A percentile compares a stretch with the other conserved stretches of the same genome.
phyloP scores from a whole-genome alignment of 2,329 filamentous ascomycete species.

The Neonectria faginata region DNA sequence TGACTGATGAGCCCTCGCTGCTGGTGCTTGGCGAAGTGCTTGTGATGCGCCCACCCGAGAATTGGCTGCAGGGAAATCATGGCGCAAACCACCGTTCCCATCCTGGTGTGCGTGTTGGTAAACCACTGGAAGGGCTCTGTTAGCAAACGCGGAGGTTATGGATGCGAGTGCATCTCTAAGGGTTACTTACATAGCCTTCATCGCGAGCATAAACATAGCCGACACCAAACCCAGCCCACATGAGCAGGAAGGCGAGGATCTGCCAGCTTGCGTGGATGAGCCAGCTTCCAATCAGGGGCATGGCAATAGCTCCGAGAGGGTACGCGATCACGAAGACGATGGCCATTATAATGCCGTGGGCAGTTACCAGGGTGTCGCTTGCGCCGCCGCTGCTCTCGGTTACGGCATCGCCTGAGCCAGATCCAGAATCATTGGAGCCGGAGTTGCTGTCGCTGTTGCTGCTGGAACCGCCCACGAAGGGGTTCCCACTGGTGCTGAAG shows the following conservation, averaged over 20 bases:
- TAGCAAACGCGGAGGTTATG: conserved; percentile 19
- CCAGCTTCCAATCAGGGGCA: conserved; percentile 70
- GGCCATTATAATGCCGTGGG: conserved; percentile 72
- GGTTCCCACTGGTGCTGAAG: conserved; percentile 62
- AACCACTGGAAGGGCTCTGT: conserved; percentile 58
- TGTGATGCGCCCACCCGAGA: conserved; percentile 69
- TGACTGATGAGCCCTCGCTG: conserved; percentile 64
- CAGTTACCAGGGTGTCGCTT: conserved; percentile 49
- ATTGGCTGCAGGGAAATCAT: conserved; percentile 69
- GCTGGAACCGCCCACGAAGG: conserved; percentile 54
- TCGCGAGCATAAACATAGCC: conserved; percentile 63
- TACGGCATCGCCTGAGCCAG: conserved; percentile 27
- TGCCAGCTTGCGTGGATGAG: conserved; percentile 69
- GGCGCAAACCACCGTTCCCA: conserved; percentile 67
- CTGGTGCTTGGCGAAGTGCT: conserved; percentile 60
- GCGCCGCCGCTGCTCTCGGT: conserved; percentile 31
- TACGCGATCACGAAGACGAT: conserved; percentile 69
- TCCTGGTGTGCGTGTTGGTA: conserved; percentile 62
- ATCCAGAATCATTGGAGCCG: conserved; percentile 7
- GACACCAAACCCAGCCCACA: conserved; percentile 71
- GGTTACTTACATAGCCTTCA: conserved; percentile 55
- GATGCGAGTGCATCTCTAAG: conserved; percentile 20
- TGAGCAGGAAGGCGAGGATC: conserved; percentile 62
- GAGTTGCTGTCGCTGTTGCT: conserved; percentile 23
- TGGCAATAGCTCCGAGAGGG: conserved; percentile 69